Evolutionary conservation across 371 early-diverging fungal genomes (phyloP).

Genomic region (Haplosporangium sp.): DNA sequence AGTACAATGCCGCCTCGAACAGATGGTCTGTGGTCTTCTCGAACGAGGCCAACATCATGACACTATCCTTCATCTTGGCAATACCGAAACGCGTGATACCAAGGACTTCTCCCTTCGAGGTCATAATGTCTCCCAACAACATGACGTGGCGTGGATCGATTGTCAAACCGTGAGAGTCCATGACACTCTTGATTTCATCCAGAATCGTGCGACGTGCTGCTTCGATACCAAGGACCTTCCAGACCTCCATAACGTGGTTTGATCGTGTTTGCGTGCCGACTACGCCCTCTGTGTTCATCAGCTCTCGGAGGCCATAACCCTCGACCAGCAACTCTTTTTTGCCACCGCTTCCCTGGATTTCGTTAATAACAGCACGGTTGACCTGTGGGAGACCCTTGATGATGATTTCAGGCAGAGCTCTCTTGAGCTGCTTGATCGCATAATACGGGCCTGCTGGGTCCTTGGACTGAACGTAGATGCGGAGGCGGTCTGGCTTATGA

Average conservation of each 20-base stretch:
- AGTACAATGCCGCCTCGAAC: constrained; percentile 97
- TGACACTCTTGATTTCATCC: constrained; percentile 95
- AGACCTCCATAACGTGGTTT: constrained; percentile 95
- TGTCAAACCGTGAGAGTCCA: constrained; percentile 98
- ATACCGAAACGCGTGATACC: constrained; percentile 99
- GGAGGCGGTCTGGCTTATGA: constrained; percentile 77
- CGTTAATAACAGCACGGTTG: constrained; percentile 88
- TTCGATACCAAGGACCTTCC: constrained; percentile 98
- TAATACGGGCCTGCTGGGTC: constrained; percentile 74
- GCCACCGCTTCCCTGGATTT: constrained; percentile 67
- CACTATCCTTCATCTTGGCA: constrained; percentile 98
- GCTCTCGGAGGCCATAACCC: constrained; percentile 93
- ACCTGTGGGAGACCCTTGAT: constrained; percentile 87
- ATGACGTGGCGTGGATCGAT: constrained; percentile 98
- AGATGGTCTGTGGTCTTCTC: constrained; percentile 99
- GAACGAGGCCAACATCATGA: constrained; percentile 99
- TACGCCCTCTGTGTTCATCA: constrained; percentile 89
- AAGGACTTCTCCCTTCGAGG: constrained; percentile 95
- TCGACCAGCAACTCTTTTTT: constrained; percentile 86
- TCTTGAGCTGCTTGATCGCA: constrained; percentile 84
- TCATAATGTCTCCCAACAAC: constrained; percentile 99
- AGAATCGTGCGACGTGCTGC: constrained; percentile 95
- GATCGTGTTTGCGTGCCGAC: constrained; percentile 87
- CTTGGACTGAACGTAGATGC: constrained; percentile 76
- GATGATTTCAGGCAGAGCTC: constrained; percentile 83